Conservation (phyloP, 805 yeast genomes). For the Suhomyces kilbournensis region DNA sequence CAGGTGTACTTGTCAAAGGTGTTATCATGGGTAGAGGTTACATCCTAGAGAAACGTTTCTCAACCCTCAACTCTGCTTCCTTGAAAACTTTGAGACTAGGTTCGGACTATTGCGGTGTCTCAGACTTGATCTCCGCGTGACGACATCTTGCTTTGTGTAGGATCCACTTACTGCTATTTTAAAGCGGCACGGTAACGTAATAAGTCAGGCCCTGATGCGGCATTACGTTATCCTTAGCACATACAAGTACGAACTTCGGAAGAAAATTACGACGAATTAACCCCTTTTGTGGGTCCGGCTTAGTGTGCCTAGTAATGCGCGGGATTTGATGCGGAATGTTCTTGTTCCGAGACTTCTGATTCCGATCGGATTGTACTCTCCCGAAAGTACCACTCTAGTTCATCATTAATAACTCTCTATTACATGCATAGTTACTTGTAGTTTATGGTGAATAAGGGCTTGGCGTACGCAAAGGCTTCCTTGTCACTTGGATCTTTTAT, state of each 20-base stretch:
- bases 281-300: neutral
- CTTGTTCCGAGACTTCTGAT: neutral
- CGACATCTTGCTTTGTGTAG: neutral
- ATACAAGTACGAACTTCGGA: neutral
- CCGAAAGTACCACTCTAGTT: neutral
- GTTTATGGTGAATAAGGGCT: neutral
- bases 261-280: neutral
- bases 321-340: neutral
- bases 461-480: neutral
- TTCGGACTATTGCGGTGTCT: neutral
- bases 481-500: neutral
- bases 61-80: neutral
- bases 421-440: neutral
- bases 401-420: neutral
- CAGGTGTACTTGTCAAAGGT: neutral
- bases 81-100: neutral
- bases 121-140: neutral
- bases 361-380: neutral
- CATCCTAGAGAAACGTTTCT: neutral
- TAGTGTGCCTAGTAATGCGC: neutral
- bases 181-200: neutral
- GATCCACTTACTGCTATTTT: neutral
- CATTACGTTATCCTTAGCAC: neutral
- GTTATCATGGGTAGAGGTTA: too few species aligned
- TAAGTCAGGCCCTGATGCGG: neutral